Percentiles rank a stretch among this genome's conserved stretches.
Evolutionary conservation across 306 rosid genomes (phyloP).

Genomic region (Medicago arabica): DNA sequence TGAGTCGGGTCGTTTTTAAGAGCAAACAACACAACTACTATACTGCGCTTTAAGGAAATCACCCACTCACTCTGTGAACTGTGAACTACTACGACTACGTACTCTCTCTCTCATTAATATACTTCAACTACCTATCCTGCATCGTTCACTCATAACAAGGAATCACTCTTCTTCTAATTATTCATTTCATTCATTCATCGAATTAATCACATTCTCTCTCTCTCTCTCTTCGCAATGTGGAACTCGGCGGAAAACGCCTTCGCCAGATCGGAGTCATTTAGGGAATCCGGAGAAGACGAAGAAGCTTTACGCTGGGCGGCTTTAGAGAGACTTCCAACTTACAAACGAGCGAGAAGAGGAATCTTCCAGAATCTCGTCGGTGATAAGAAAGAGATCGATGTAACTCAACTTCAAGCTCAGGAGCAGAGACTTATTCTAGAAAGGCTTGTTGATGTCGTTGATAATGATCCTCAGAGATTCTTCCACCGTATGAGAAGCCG

Average conservation of each 20-base stretch:
- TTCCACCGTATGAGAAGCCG: constrained; percentile 75
- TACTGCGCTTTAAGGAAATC: constrained; percentile 42
- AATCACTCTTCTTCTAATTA: not conserved
- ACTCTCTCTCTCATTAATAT: constrained; percentile 60
- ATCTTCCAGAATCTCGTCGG: constrained; percentile 75
- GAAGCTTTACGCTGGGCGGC: constrained; percentile 99
- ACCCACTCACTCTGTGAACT: constrained; percentile 33
- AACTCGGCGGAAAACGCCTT: constrained; percentile 87
- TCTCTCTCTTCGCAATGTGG: constrained; percentile 62
- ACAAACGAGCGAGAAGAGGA: constrained; percentile 77
- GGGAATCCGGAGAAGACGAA: constrained; percentile 71
- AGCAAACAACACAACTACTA: constrained; percentile 36
- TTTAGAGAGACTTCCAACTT: constrained; percentile 87
- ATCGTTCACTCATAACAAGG: constrained; percentile 14
- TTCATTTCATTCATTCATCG: not conserved
- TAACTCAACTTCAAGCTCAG: constrained; percentile 60
- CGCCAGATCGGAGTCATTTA: constrained; percentile 63
- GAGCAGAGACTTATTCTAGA: constrained; percentile 76
- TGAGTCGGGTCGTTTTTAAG: constrained; percentile 41
- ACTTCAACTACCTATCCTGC: constrained; percentile 66
- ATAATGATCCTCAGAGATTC: constrained; percentile 73
- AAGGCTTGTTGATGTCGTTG: constrained; percentile 59
- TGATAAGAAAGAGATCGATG: constrained; percentile 69
- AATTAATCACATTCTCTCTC: not conserved
- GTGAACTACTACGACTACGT: not conserved